phyloP scores from a whole-genome alignment of 306 rosid genomes.

The Abrus precatorius region DNA sequence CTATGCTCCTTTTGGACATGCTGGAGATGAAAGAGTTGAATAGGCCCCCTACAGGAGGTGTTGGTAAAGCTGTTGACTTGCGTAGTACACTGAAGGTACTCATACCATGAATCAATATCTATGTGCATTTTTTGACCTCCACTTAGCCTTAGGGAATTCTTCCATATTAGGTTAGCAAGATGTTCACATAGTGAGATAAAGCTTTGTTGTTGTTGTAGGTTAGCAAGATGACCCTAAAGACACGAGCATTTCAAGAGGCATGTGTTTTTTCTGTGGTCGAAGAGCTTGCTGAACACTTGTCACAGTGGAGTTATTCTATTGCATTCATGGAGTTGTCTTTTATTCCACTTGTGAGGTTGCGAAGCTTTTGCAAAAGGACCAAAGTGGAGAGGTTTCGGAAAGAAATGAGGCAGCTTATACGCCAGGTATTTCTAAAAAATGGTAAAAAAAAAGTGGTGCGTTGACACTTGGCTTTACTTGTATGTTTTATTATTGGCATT shows the following conservation, averaged over 20 bases:
- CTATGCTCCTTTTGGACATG: constrained; percentile 95
- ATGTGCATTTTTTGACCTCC: constrained; percentile 24
- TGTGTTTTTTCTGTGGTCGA: constrained; percentile 88
- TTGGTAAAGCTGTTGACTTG: constrained; percentile 90
- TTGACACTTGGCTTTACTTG: constrained; percentile 26
- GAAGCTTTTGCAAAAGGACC: constrained; percentile 80
- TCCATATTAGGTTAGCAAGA: constrained; percentile 80
- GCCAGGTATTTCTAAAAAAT: constrained; percentile 65
- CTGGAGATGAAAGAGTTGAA: constrained; percentile 96
- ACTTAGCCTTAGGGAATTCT: constrained; percentile 37
- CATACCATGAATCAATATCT: constrained; percentile 5
- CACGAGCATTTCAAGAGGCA: constrained; percentile 96
- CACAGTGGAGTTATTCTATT: constrained; percentile 93
- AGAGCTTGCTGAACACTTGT: constrained; percentile 91
- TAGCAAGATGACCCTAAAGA: constrained; percentile 85
- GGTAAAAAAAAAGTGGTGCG: constrained; percentile 31
- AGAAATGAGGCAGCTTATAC: constrained; percentile 76
- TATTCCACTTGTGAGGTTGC: constrained; percentile 82
- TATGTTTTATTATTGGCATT: constrained; percentile 30
- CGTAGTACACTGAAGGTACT: constrained; percentile 79
- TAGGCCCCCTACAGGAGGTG: constrained; percentile 83
- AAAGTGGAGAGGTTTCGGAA: constrained; percentile 90
- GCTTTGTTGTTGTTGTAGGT: constrained; percentile 54
- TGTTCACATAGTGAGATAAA: background rate
- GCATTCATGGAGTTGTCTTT: constrained; percentile 88